A percentile compares a stretch with the other conserved stretches of the same genome.
Conservation (phyloP, 306 rosid species). For the Cicer yamashitae region DNA sequence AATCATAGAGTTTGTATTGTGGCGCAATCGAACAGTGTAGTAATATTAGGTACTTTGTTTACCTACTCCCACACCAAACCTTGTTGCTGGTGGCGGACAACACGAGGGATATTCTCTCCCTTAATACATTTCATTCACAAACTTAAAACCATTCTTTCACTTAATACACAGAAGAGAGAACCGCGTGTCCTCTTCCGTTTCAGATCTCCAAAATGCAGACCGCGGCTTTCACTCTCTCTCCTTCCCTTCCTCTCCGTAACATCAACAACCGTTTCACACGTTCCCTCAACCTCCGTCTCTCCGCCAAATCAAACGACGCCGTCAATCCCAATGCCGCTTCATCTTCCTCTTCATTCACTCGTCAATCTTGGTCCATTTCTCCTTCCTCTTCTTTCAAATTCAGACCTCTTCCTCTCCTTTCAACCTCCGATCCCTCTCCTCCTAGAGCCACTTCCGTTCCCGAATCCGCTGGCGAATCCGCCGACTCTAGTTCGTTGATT, state of each 20-base stretch:
- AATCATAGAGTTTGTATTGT: neutral
- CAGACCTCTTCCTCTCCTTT: conserved; percentile 53
- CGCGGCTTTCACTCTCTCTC: conserved; percentile 59
- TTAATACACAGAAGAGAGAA: neutral
- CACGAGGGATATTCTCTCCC: conserved; percentile 12
- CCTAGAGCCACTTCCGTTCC: conserved; percentile 67
- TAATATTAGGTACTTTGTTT: neutral
- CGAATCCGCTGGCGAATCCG: conserved; percentile 45
- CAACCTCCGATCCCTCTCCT: conserved; percentile 53
- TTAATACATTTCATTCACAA: neutral
- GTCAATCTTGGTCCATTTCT: conserved; percentile 73
- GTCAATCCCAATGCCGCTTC: conserved; percentile 32
- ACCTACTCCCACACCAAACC: conserved; percentile 41
- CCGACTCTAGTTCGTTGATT: conserved; percentile 45
- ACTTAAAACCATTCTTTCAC: neutral
- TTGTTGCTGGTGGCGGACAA: conserved; percentile 42
- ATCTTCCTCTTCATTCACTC: conserved; percentile 44
- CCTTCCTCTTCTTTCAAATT: conserved; percentile 65
- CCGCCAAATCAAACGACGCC: conserved; percentile 40
- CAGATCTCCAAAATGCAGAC: conserved; percentile 74
- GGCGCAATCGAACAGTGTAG: neutral
- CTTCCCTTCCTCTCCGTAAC: conserved; percentile 22
- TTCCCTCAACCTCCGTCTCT: conserved; percentile 12
- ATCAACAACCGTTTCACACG: neutral
- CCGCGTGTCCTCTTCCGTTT: neutral